Conservation (phyloP, 139 green algal species). For the Dunaliella sp. region DNA sequence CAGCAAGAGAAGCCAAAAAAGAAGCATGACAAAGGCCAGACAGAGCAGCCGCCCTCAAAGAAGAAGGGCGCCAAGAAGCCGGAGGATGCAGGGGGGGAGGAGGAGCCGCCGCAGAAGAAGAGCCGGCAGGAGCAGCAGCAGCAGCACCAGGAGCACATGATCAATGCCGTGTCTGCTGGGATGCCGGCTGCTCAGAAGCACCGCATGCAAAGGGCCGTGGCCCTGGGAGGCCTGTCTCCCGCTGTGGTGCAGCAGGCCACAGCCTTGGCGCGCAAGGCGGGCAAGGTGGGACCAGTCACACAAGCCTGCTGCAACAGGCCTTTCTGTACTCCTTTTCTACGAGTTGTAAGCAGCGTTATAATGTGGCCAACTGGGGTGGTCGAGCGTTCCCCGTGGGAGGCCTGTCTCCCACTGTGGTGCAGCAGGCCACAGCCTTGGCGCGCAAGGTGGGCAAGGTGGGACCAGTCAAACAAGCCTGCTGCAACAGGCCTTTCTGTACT, state of each 20-base stretch:
- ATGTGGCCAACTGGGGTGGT: too few relatives aligned
- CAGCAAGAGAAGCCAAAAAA: not conserved
- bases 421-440: constrained; percentile 43
- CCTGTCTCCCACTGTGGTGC: constrained; percentile 37
- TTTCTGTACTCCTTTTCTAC: too few relatives aligned
- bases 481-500: too few relatives aligned
- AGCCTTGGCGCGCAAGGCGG: constrained; percentile 39
- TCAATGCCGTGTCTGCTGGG: not conserved
- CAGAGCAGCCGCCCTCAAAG: constrained; percentile 1
- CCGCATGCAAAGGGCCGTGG: constrained; percentile 67
- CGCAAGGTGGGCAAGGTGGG: constrained; percentile 33
- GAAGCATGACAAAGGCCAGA: constrained; percentile 9
- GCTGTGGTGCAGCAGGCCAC: constrained; percentile 32
- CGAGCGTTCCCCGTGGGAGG: constrained; percentile 72
- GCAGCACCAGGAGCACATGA: too few relatives aligned
- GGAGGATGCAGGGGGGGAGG: not conserved
- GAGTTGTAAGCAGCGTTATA: too few relatives aligned
- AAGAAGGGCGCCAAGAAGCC: not conserved
- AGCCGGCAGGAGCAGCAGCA: constrained; percentile 11
- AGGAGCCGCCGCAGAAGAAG: not conserved
- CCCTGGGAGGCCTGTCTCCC: constrained; percentile 62
- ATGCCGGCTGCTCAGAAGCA: constrained; percentile 56
- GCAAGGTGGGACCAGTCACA: constrained; percentile 37
- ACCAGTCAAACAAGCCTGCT: too few relatives aligned
- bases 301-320: too few relatives aligned